Percentiles rank a stretch among this genome's conserved stretches.
Evolutionary conservation across 1,139 yeast species (phyloP).

Genomic region (Williopsis jadinii): DNA sequence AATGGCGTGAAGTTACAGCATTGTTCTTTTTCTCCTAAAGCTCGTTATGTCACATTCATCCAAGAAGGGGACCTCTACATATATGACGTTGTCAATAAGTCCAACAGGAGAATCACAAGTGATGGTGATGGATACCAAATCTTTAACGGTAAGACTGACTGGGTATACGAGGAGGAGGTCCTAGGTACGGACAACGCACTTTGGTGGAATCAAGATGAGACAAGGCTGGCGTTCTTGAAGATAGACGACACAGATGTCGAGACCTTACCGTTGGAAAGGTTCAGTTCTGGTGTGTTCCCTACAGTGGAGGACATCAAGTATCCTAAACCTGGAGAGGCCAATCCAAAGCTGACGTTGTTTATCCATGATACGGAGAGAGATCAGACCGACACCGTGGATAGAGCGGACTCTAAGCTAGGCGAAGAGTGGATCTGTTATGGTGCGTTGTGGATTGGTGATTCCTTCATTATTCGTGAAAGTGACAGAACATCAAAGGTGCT

Average conservation of each 20-base stretch:
- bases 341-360: constrained; percentile 53
- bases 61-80: constrained; percentile 62
- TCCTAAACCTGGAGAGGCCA: constrained; percentile 81
- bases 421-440: constrained; percentile 52
- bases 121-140: constrained; percentile 56
- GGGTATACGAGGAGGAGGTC: constrained; percentile 97
- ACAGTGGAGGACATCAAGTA: constrained; percentile 50
- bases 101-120: constrained; percentile 47
- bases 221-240: constrained; percentile 53
- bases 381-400: constrained; percentile 22
- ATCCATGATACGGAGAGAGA: constrained; percentile 34
- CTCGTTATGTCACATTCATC: constrained; percentile 61
- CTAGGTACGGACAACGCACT: constrained; percentile 53
- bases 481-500: constrained; percentile 64
- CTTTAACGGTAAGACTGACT: constrained; percentile 88
- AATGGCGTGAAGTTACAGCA: constrained; percentile 32
- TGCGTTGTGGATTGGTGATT: constrained; percentile 58
- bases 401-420: constrained; percentile 27
- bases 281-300: constrained; percentile 50
- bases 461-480: constrained; percentile 56
- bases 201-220: constrained; percentile 86
- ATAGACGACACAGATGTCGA: constrained; percentile 70
- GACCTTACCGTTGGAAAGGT: constrained; percentile 57
- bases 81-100: constrained; percentile 33
- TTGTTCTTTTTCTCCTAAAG: constrained; percentile 73